Evolutionary conservation across 2,329 filamentous ascomycete species (phyloP), one percentile per base, ranked within the genome.

Genomic region (Stachybotrys echinatus): DNA sequence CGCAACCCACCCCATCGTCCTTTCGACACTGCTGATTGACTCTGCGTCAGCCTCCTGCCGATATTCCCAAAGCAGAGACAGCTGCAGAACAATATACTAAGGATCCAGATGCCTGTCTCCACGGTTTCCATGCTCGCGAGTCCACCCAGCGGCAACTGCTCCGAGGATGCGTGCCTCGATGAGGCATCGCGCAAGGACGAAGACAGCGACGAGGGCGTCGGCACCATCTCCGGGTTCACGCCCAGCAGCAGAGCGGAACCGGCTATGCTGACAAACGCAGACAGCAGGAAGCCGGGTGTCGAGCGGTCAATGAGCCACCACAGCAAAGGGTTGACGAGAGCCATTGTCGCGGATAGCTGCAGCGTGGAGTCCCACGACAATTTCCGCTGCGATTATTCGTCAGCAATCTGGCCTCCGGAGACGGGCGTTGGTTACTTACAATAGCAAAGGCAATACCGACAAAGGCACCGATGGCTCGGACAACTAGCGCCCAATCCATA

Each of bases 241-340:
- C 84, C 79, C 51, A 96, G 79, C 18, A 96, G 73, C 17, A 90
- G 67, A 14, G 81, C 79, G 10, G 92, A 92, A 7, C 92, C 90
- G 1, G 80, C 72, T 22, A 92, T 64, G 2, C 89, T 88, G 12
- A 96, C 85, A 2, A 81, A 72, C 14, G 85, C 77, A 1, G 89
- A 91, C 49, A 96, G 79, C 31, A 94, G 72, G 58, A 97, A 87
- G 5, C 94, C 94, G 0, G 91, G 81, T 57, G 84, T 85, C 44
- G 90, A 94, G 47, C 92, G 88, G 70, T 99, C 94, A 62, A 99
- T 88, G 21, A 97, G 77, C 70, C 95, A 99, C 94, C 94, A 99
- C 18, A 99, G 74, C 10, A 94, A 87, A 1, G 94, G 92, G 65
- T 97, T 97, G 19, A 88, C 89, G 52, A 97, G 82, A 20, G 91